A percentile compares a stretch with the other conserved stretches of the same genome.
Conservation (phyloP, 1,139 yeast species). For the Taphrina deformans region DNA sequence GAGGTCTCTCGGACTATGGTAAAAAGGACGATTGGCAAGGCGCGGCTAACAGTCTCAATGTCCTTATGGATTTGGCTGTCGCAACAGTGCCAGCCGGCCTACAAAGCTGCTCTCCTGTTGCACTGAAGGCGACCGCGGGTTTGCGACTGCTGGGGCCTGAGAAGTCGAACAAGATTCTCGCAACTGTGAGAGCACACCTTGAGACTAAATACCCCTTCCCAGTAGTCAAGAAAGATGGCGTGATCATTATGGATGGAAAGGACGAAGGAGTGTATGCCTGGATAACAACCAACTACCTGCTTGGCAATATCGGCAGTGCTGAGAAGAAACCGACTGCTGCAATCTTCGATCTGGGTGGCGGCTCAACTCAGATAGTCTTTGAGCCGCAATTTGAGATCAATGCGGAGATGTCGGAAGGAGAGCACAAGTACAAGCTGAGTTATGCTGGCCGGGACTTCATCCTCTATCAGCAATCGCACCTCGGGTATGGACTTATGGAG, state of each 20-base stretch:
- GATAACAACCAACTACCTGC: conserved; percentile 90
- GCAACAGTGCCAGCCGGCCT: conserved; percentile 68
- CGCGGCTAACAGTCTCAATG: conserved; percentile 86
- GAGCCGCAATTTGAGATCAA: conserved; percentile 68
- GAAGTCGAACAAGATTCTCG: conserved; percentile 66
- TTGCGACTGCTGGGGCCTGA: conserved; percentile 79
- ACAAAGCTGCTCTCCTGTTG: conserved; percentile 83
- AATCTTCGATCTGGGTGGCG: conserved; percentile 97
- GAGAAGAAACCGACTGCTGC: conserved; percentile 76
- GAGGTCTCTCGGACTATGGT: conserved; percentile 86
- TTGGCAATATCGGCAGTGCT: conserved; percentile 83
- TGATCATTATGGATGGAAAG: conserved; percentile 89
- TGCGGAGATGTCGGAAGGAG: conserved; percentile 59
- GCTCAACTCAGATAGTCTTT: conserved; percentile 96
- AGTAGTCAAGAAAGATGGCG: conserved; percentile 79
- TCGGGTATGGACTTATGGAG: conserved; percentile 93
- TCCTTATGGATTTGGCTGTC: conserved; percentile 71
- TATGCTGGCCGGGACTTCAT: conserved; percentile 80
- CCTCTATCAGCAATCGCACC: conserved; percentile 91
- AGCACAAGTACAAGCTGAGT: conserved; percentile 74
- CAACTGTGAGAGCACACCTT: conserved; percentile 72
- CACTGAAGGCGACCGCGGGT: conserved; percentile 98
- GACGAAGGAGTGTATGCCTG: conserved; percentile 99
- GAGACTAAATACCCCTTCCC: conserved; percentile 84
- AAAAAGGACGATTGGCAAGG: conserved; percentile 62